Evolutionary conservation across 1,139 yeast species (phyloP), one percentile per base, ranked within the genome.

Genomic region (Yamadazyma trypodendri): DNA sequence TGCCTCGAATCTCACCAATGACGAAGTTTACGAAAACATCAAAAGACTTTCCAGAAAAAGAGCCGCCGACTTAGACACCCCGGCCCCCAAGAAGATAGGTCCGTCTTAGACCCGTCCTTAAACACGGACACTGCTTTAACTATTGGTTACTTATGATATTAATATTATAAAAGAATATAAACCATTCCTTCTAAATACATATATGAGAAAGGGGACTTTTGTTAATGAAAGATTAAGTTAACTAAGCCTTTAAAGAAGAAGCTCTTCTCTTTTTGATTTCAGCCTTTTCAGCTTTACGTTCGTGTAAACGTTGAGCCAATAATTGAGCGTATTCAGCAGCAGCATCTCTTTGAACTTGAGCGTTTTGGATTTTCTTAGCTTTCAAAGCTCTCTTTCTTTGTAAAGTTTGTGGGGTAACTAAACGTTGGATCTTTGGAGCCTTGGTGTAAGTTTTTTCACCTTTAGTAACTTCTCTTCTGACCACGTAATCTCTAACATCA

Each of bases 351-450:
- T 89, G 96, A 67, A 87, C 89, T 81, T 88, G 96, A 72, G 97
- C 97, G 75, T 87, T 87, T 79, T 84, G 85, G 71, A 87, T 79
- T 86, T 92, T 92, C 75, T 83, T 79, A 60, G 96, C 82, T 74
- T 82, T 85, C 71, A 87, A 84, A 69, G 88, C 92, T 81, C 97
- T 87, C 95, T 92, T 92, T 84, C 97, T 92, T 81, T 90, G 97
- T 74, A 92, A 84, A 67, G 89, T 84, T 80, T 90, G 97, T 72
- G 98, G 98, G 65, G 98, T 92, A 58, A 92, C 95, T 68, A 92
- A 85, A 79, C 98, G 89, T 81, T 92, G 98, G 78, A 92, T 90
- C 87, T 88, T 92, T 79, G 98, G 98, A 66, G 98, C 97, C 86
- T 92, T 92, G 77, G 97, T 86, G 92, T 86, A 92, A 68, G 89